A percentile compares a stretch with the other conserved stretches of the same genome.
Conservation (phyloP, 1,284 basidiomycete genomes). For the Thelephora terrestris region DNA sequence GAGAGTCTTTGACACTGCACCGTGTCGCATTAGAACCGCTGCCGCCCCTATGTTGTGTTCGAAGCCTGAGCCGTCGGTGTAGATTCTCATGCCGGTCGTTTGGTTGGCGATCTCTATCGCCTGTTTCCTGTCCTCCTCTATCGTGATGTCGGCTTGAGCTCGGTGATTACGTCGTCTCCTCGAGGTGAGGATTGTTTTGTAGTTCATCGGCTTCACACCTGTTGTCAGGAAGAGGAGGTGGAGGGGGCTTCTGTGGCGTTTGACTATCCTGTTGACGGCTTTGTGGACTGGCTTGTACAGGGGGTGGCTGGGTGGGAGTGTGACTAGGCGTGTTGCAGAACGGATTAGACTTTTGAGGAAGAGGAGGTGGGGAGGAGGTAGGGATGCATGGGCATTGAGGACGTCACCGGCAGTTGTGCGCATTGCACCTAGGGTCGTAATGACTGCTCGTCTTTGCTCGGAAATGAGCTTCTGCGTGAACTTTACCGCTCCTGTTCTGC, state of each 20-base stretch:
- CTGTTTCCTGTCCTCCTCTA: conserved; percentile 5
- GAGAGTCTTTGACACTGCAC: conserved; percentile 2
- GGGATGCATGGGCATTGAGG: conserved; percentile 21
- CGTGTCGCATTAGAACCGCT: conserved; percentile 10
- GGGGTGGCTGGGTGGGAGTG: conserved; percentile 23
- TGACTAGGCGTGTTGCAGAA: conserved; percentile 15
- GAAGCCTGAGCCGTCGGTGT: conserved; percentile 14
- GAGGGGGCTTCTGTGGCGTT: conserved; percentile 11
- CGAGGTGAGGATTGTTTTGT: conserved; percentile 11
- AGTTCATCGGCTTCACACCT: conserved; percentile 2
- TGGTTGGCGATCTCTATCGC: conserved; percentile 5
- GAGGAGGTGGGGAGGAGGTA: conserved; percentile 21
- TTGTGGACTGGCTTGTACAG: conserved; percentile 9
- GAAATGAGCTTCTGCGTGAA: conserved; percentile 5
- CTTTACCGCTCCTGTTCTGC: conserved; percentile 9
- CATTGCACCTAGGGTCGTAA: conserved; percentile 19
- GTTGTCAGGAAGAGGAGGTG: conserved; percentile 16
- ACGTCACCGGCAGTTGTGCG: conserved; percentile 22
- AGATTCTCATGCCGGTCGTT: conserved; percentile 6
- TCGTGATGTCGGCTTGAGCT: conserved; percentile 3
- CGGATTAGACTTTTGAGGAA: conserved; percentile 7
- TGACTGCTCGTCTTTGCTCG: conserved; percentile 10
- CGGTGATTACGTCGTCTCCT: conserved; percentile 7
- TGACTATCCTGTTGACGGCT: conserved; percentile 8
- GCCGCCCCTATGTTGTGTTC: conserved; percentile 16